These are phyloP conservation scores for Xylariaceae sp. DNA, from an alignment of 2,329 filamentous ascomycete genomes.

Conservation along the genomic window DNA sequence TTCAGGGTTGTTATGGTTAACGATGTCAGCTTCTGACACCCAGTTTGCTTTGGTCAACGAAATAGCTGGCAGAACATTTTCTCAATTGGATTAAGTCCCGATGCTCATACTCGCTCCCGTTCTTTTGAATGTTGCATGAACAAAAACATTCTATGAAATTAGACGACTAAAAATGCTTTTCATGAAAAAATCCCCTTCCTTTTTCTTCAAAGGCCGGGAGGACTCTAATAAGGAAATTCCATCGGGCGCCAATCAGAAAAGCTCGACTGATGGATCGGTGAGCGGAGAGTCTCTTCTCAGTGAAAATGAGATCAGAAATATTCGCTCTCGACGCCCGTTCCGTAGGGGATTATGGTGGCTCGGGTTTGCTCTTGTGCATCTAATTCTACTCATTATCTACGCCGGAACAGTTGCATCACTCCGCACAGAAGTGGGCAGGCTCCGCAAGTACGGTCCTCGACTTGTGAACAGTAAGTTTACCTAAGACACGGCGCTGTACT, in stretches of 20 bases:
- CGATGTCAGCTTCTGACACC: neutral
- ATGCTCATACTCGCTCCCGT: neutral
- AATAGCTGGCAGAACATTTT: neutral
- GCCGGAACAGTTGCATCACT: slow-evolving; percentile 1
- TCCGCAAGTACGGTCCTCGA: neutral
- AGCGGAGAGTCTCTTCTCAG: neutral
- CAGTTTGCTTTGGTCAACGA: neutral
- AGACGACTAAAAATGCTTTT: neutral
- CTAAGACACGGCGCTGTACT: neutral
- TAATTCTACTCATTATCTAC: neutral
- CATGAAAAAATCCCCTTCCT: neutral
- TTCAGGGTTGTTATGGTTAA: too few relatives aligned
- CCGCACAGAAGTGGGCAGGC: neutral
- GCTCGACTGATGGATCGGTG: neutral
- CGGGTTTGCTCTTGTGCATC: neutral
- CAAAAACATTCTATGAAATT: neutral
- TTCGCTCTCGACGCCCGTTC: neutral
- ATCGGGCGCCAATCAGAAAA: neutral
- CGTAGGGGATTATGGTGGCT: neutral
- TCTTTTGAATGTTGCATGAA: neutral
- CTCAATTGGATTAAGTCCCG: neutral
- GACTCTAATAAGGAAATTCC: neutral
- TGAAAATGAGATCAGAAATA: slow-evolving; percentile 1
- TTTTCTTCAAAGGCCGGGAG: neutral
- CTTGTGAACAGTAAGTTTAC: neutral